Evolutionary conservation across 345 rosid genomes (phyloP).

Genomic region (Triadica sebifera): DNA sequence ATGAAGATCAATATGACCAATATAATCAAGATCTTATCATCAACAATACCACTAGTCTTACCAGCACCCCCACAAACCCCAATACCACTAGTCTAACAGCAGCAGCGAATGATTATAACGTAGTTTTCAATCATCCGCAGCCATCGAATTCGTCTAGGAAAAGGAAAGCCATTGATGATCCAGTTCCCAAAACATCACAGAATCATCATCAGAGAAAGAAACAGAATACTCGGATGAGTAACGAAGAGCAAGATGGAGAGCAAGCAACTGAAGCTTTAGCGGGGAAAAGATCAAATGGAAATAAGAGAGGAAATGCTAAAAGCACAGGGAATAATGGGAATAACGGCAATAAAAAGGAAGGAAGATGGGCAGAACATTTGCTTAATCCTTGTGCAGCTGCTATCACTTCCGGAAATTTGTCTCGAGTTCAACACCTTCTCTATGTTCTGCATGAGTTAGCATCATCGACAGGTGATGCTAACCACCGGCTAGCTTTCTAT

Average conservation of each 20-base stretch:
- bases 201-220: conserved; percentile 28
- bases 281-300: conserved; percentile 41
- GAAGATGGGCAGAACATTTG: conserved; percentile 91
- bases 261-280: conserved; percentile 15
- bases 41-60: background rate
- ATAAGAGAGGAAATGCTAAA: conserved; percentile 48
- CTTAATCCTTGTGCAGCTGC: conserved; percentile 82
- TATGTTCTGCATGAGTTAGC: conserved; percentile 82
- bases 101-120: conserved; percentile 14
- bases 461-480: conserved; percentile 76
- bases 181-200: conserved; percentile 26
- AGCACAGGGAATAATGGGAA: conserved; percentile 41
- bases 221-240: conserved; percentile 11
- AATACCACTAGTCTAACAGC: background rate
- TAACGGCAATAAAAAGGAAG: conserved; percentile 60
- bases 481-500: conserved; percentile 67
- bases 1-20: conserved; percentile 17
- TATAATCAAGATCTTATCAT: conserved; percentile 34
- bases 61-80: background rate
- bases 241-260: conserved; percentile 27
- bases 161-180: conserved; percentile 31
- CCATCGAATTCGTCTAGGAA: conserved; percentile 41
- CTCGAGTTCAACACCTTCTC: conserved; percentile 72
- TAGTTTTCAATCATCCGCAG: conserved; percentile 24
- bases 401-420: conserved; percentile 48